A percentile compares a stretch with the other conserved stretches of the same genome.
Conservation (phyloP, 23 red algal genomes). For the Gracilaria domingensis region DNA sequence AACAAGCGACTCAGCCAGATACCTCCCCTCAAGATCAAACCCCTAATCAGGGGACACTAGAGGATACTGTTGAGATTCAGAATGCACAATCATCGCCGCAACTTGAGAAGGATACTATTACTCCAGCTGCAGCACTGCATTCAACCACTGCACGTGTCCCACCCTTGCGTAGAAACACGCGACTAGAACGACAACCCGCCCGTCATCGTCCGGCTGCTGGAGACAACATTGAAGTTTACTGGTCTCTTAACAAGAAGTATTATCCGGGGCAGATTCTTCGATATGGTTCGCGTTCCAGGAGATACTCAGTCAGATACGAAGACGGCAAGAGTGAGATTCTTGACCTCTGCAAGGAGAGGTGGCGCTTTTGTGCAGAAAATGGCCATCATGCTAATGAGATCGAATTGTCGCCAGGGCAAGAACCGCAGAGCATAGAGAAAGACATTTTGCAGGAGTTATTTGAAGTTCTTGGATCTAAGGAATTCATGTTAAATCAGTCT, state of each 20-base stretch:
- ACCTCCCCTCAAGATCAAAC: no score
- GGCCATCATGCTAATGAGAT: neutral
- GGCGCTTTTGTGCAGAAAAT: neutral
- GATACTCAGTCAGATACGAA: neutral
- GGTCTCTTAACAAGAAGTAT: neutral
- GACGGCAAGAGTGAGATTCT: neutral
- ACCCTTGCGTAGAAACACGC: neutral
- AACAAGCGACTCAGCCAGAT: no score
- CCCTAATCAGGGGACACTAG: no score
- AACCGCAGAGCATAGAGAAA: no score
- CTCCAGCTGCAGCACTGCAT: neutral
- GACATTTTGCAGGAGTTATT: no score
- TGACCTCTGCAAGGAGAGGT: neutral
- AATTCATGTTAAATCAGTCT: conserved; percentile 42
- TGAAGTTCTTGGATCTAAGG: conserved; percentile 10
- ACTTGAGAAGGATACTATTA: no score
- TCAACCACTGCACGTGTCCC: neutral
- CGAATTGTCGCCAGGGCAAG: no score
- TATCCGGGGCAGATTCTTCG: neutral
- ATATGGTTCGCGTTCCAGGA: neutral
- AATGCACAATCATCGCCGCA: no score
- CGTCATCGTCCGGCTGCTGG: conserved; percentile 1
- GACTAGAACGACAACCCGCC: no score
- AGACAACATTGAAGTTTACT: conserved; percentile 14
- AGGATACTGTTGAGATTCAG: no score